Conservation (phyloP, 139 green algal species). For the Coelastrella sp. region DNA sequence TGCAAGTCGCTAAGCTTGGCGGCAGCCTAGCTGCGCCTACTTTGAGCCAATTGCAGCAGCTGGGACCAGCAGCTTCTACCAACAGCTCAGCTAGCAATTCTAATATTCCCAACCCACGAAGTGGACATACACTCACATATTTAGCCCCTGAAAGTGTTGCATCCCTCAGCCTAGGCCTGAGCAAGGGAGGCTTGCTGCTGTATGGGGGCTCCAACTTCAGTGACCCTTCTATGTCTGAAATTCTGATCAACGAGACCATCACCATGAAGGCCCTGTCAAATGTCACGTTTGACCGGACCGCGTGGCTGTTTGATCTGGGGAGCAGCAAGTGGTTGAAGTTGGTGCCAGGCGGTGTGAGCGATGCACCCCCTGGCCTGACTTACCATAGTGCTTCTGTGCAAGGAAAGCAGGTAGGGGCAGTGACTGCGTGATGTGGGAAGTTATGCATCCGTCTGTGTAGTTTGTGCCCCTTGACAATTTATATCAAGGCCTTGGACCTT, state of each 20-base stretch:
- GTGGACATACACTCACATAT: neutral
- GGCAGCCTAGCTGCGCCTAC: neutral
- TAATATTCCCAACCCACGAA: neutral
- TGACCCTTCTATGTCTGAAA: neutral
- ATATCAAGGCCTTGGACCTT: too few relatives aligned
- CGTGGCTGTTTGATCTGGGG: slow-evolving; percentile 26
- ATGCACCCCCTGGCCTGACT: slow-evolving; percentile 19
- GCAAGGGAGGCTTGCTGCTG: neutral
- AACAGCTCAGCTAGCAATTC: neutral
- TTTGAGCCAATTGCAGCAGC: neutral
- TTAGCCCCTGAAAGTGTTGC: neutral
- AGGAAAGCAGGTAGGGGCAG: slow-evolving; percentile 7
- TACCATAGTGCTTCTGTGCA: slow-evolving; percentile 19
- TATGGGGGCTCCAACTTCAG: slow-evolving; percentile 20
- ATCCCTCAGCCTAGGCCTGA: neutral
- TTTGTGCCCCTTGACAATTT: too few relatives aligned
- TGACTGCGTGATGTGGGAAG: too few relatives aligned
- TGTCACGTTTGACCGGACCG: neutral
- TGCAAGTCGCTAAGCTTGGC: neutral
- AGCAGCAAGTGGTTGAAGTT: neutral
- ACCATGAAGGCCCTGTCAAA: neutral
- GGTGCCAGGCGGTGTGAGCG: neutral
- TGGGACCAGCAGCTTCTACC: neutral
- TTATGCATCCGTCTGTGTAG: too few relatives aligned
- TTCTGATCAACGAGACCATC: neutral